Evolutionary conservation across 2,329 filamentous ascomycete species (phyloP).

Genomic region (Pseudodiploospora longispora): DNA sequence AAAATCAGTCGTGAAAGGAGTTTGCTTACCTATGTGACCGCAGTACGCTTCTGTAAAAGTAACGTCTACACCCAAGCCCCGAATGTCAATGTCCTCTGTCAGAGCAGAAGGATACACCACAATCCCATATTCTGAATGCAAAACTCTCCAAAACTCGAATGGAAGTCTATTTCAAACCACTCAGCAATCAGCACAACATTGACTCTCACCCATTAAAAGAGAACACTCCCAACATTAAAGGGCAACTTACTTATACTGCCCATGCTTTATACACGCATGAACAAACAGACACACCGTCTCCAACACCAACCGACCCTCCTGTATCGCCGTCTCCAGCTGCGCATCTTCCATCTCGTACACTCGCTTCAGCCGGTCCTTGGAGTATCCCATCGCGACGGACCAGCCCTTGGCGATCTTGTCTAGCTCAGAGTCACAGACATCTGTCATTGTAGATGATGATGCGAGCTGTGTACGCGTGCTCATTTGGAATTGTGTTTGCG

Average conservation of each 20-base stretch:
- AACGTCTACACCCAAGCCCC: slow-evolving; percentile 23
- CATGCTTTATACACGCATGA: slow-evolving; percentile 28
- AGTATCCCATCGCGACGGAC: slow-evolving; percentile 29
- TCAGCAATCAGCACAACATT: not conserved
- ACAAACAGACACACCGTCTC: slow-evolving; percentile 33
- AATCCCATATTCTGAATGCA: slow-evolving; percentile 31
- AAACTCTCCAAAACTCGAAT: slow-evolving; percentile 28
- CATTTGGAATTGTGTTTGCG: not conserved
- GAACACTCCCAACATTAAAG: not conserved
- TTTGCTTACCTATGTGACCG: slow-evolving; percentile 26
- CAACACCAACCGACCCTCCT: slow-evolving; percentile 26
- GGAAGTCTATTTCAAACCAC: slow-evolving; percentile 21
- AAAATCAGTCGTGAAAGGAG: no score
- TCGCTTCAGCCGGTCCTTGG: slow-evolving; percentile 24
- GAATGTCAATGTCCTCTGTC: slow-evolving; percentile 25
- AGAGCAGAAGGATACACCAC: slow-evolving; percentile 32
- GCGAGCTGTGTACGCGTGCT: not conserved
- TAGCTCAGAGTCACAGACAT: slow-evolving; percentile 21
- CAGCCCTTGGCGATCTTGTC: slow-evolving; percentile 29
- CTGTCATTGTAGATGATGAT: slow-evolving; percentile 11
- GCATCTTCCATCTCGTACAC: slow-evolving; percentile 24
- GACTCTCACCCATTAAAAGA: not conserved
- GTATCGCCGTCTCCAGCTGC: slow-evolving; percentile 23
- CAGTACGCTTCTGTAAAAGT: slow-evolving; percentile 31
- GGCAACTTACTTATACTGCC: slow-evolving; percentile 26